Base-by-base conservation (phyloP, 2,329 filamentous ascomycete species). In the Metarhizium anisopliae region DNA sequence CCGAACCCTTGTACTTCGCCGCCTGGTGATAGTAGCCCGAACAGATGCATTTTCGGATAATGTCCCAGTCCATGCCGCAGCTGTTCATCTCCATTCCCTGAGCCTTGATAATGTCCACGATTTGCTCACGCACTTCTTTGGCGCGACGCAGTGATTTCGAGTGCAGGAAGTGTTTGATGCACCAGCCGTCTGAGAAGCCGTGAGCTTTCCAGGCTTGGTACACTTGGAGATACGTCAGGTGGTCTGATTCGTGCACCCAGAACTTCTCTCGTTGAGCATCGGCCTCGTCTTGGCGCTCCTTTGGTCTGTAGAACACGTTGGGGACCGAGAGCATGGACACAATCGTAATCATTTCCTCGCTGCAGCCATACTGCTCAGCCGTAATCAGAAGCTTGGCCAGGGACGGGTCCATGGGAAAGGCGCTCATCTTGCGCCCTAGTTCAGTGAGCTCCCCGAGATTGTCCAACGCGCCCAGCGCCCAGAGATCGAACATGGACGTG, bases 1-100 rank as follows among this genome's bases (percentile, higher is more conserved):
- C 94, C 16, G 96, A 90, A 2, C 94, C 95, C 73, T 95, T 95
- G 60, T 95, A 91, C 65, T 92, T 91, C 35, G 94, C 94, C 6
- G 94, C 94, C 74, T 99, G 94, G 67, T 97, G 93, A 73, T 97
- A 99, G 76, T 96, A 99, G 13, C 94, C 94, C 0, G 89, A 91
- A 76, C 95, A 99, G 67, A 99, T 96, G 69, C 93, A 97, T 71
- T 94, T 93, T 59, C 94, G 86, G 56, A 97, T 90, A 10, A 95
- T 77, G 69, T 99, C 95, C 89, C 94, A 96, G 73, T 99, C 95
- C 47, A 93, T 97, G 36, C 94, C 94, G 66, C 92, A 96, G 70
- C 88, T 92, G 47, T 84, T 76, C 63, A 97, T 81, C 53, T 81
- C 71, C 91, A 99, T 94, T 69, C 94, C 92, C 70, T 95, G 91